Percentiles rank a stretch among this genome's conserved stretches.
These are phyloP conservation scores for Dryadomyces quercivorus DNA, from an alignment of 2,329 filamentous ascomycete genomes.

Conservation along the genomic window DNA sequence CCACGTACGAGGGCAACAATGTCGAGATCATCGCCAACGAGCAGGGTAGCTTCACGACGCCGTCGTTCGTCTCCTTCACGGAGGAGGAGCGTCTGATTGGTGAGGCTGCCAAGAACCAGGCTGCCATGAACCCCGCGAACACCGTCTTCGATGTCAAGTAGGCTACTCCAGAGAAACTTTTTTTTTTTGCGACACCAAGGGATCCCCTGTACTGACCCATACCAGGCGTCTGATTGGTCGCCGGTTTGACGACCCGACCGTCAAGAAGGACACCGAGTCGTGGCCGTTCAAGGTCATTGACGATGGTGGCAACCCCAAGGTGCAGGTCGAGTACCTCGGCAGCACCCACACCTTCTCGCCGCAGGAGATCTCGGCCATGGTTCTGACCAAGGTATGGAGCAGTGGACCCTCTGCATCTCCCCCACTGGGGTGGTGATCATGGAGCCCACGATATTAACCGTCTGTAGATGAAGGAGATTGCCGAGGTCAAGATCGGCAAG, in stretches of 20 bases:
- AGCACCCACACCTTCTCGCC: slow-evolving; percentile 94
- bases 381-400: slow-evolving; percentile 71
- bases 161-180: slow-evolving; percentile 23
- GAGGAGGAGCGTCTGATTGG: slow-evolving; percentile 95
- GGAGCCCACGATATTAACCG: not conserved
- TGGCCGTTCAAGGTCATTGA: slow-evolving; percentile 99
- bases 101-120: slow-evolving; percentile 97
- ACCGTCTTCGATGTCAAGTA: slow-evolving; percentile 99
- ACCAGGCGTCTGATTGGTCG: slow-evolving; percentile 90
- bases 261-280: slow-evolving; percentile 97
- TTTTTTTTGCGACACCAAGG: no score
- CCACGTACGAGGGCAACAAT: slow-evolving; percentile 98
- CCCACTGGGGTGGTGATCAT: no score
- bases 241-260: slow-evolving; percentile 85
- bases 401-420: not conserved
- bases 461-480: slow-evolving; percentile 93
- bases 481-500: slow-evolving; percentile 96
- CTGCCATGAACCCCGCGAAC: slow-evolving; percentile 94
- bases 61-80: slow-evolving; percentile 86
- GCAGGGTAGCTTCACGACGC: slow-evolving; percentile 73
- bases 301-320: slow-evolving; percentile 75
- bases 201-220: slow-evolving; percentile 5
- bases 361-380: slow-evolving; percentile 98
- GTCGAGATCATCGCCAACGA: slow-evolving; percentile 98
- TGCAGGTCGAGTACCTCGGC: slow-evolving; percentile 90